A percentile compares a stretch with the other conserved stretches of the same genome.
Conservation (phyloP, 2,329 filamentous ascomycete species). For the Fusarium pseudograminearum region DNA sequence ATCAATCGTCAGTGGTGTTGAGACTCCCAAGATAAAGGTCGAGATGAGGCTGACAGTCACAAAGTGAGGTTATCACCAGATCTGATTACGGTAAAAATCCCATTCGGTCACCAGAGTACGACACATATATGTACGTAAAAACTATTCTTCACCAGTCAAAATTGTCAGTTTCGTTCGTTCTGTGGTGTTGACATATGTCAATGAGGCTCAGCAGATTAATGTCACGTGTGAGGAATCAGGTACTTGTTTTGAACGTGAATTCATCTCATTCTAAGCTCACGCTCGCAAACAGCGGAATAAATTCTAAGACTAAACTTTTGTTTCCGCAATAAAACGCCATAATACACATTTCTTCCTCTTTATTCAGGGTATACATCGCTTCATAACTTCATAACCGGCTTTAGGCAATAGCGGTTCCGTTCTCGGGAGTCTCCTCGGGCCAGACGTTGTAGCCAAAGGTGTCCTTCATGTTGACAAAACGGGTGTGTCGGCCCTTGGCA, state of each 20-base stretch:
- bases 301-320: neutral
- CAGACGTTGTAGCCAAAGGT: slow-evolving; percentile 81
- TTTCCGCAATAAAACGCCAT: slow-evolving; percentile 31
- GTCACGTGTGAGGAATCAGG: neutral
- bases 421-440: slow-evolving; percentile 64
- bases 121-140: too few species aligned
- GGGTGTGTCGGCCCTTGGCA: slow-evolving; percentile 70
- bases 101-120: too few species aligned
- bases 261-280: slow-evolving; percentile 4
- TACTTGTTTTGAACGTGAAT: neutral
- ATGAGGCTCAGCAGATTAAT: neutral
- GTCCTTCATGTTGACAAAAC: slow-evolving; percentile 87
- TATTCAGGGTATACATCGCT: slow-evolving; percentile 27
- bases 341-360: slow-evolving; percentile 10
- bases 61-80: neutral
- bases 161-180: too few species aligned
- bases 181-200: neutral
- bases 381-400: slow-evolving; percentile 25
- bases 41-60: neutral
- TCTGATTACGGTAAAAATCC: neutral
- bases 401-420: slow-evolving; percentile 33
- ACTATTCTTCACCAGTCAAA: neutral
- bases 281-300: neutral
- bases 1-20: neutral
- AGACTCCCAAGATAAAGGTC: too few species aligned